Conservation (phyloP, 257 asterid species). For the Solanum arcanum region DNA sequence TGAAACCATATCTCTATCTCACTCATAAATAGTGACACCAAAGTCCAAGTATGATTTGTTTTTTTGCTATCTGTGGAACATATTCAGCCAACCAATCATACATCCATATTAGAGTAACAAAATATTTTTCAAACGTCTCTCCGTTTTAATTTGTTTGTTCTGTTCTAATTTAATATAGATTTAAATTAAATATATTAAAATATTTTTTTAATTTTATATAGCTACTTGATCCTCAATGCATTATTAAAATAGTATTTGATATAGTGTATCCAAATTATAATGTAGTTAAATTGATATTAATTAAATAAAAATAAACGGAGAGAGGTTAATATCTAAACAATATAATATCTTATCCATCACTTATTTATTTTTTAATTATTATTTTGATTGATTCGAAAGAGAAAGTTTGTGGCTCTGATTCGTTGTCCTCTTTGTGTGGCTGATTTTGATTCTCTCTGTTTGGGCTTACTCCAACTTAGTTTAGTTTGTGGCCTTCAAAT, state of each 20-base stretch:
- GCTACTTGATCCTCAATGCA: too few relatives aligned
- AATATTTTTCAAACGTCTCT: neutral
- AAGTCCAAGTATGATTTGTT: neutral
- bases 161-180: too few relatives aligned
- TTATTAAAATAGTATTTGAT: too few relatives aligned
- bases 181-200: too few relatives aligned
- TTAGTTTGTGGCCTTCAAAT: neutral
- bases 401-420: neutral
- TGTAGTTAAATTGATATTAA: neutral
- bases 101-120: neutral
- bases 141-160: neutral
- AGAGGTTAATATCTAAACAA: neutral
- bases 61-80: slow-evolving; percentile 7
- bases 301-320: neutral
- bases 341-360: neutral
- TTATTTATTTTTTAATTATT: neutral
- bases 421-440: neutral
- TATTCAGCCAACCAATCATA: slow-evolving; percentile 7
- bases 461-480: neutral
- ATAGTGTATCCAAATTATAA: too few relatives aligned
- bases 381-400: neutral
- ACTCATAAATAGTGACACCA: neutral
- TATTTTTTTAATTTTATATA: too few relatives aligned
- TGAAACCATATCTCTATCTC: neutral
- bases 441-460: neutral